Base-by-base conservation (phyloP, 352 stramenopile genomes). In the Globisporangium carolinianum region DNA sequence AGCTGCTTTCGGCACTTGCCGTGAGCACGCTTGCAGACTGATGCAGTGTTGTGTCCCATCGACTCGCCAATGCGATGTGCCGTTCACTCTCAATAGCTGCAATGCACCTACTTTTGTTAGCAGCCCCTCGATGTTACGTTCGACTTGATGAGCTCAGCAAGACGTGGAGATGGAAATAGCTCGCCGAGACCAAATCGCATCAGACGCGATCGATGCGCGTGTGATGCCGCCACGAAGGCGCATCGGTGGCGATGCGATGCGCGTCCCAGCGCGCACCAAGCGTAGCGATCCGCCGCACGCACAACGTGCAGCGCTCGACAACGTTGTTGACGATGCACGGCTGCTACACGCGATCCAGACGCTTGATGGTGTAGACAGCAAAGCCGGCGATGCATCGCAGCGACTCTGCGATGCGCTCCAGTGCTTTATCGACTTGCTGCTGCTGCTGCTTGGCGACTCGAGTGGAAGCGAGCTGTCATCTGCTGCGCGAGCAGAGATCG, bases 271-370 rank as follows among this genome's bases (percentile, higher is more conserved):
- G 39, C 39, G 39, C 11, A 12, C 8, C 45, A 49, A 35, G 45
- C 45, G 45, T 17, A 24, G 15, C 9, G 45, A n/a, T 9, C 3
- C 12, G 24, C 12, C 32, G 17, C 49, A 14, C 5, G 32, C 7
- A 12, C 39, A 43, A 48, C n/a, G 4, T 17, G 4, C 52, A 54
- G 14, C 8, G 11, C 15, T 35, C 17, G 8, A n/a, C 43, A 41
- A 51, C 17, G 9, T 51, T 14, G 37, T 72, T 11, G 56, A 65
- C n/a, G 69, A 83, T 6, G 36, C 62, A 6, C 65, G 63, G 42
- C 43, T 88, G 17, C 61, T 78, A 17, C 35, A 47, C 47, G 70
- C 74, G 8, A 85, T 88, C 15, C 72, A 76, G 47, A 50, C 61
- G 1, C 64, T 88, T 6, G 76, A 88, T 8, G 45, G 42, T 39